Percentiles rank a stretch among this genome's conserved stretches.
Conservation (phyloP, 495 filamentous ascomycete species). For the Apiosordaria backusii region DNA sequence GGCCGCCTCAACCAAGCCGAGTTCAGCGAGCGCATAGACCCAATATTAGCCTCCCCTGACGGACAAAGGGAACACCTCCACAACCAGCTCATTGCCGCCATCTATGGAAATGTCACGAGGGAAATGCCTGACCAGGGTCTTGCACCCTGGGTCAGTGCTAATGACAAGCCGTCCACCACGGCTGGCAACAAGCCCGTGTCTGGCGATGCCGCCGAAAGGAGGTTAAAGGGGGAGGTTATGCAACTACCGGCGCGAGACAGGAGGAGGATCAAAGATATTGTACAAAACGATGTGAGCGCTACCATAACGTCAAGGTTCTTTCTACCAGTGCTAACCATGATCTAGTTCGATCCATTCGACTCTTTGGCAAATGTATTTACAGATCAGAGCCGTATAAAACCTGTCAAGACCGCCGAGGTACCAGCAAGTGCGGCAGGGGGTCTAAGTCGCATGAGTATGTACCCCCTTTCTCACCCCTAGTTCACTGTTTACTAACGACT, state of each 20-base stretch:
- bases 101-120: constrained; percentile 80
- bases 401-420: constrained; percentile 64
- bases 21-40: constrained; percentile 70
- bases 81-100: constrained; percentile 81
- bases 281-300: constrained; percentile 46
- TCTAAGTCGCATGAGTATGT: constrained; percentile 83
- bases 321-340: constrained; percentile 15
- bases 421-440: constrained; percentile 76
- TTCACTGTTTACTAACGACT: constrained; percentile 10
- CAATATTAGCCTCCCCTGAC: constrained; percentile 63
- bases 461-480: background rate
- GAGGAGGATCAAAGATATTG: constrained; percentile 77
- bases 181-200: constrained; percentile 72
- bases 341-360: constrained; percentile 64
- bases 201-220: constrained; percentile 86
- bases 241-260: constrained; percentile 80
- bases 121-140: constrained; percentile 90
- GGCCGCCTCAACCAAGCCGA: constrained; percentile 84
- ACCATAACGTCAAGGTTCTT: background rate
- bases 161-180: constrained; percentile 82
- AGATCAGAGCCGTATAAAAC: constrained; percentile 66
- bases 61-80: constrained; percentile 76
- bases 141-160: constrained; percentile 91
- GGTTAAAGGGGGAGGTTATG: constrained; percentile 93
- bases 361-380: constrained; percentile 59